Base-by-base conservation (phyloP, 345 rosid genomes). In the Salix koriyanagi region DNA sequence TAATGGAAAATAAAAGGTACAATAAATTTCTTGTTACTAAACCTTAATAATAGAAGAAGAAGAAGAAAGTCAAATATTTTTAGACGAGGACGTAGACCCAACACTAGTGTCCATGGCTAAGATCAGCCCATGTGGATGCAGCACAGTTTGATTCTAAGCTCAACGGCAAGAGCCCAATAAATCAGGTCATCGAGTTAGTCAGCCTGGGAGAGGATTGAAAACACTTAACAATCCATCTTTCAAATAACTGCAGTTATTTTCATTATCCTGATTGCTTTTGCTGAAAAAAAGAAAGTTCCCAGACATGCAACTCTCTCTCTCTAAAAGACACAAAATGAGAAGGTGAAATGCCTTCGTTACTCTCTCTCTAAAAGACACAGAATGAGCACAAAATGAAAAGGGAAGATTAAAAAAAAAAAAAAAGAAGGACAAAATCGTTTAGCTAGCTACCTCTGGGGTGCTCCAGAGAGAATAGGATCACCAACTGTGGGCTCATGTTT, bases 381-480 rank as follows among this genome's bases (percentile, higher is more conserved):
- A 58, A 44, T 8, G 25, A 26, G 34, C 34, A 10, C 8, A 65
- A 25, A 72, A 32, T 26, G 15, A 50, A 69, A 44, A 52, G 46
- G 15, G 44, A 56, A 26, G 60, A 26, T 21, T n/a, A 48, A 36
- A 61, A 36, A 30, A 30, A 30, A 28, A 28, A 19, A 5, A 21
- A 3, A 13, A 12, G 1, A 7, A 21, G 65, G 23, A 36, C 72
- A 73, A 80, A 80, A 78, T 62, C 76, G 61, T 52, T 26, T 37
- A 15, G 44, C 85, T 37, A 15, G 44, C 85, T 84, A 89, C 72
- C 92, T 79, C 56, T 37, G 77, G 50, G 88, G 91, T 12, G 88
- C 86, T 39, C 88, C 90, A 41, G 92, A 86, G 64, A 87, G 87
- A 34, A 90, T 89, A 65, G 92, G 92, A 77, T 81, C 94, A 28